Base-by-base conservation (phyloP, 441 rosid genomes). In the Corymbia calophylla region DNA sequence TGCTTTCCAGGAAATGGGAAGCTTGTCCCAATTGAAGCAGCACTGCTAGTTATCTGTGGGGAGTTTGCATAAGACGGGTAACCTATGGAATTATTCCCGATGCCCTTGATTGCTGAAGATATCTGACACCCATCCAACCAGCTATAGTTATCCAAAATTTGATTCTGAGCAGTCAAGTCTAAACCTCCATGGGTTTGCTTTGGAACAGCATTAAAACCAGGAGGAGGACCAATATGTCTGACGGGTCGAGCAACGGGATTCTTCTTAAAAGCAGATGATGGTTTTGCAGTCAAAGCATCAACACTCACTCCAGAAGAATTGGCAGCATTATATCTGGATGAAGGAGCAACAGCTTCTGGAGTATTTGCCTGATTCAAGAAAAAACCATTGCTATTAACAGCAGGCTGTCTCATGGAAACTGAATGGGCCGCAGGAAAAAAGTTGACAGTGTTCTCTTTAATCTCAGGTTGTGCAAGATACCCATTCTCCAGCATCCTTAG, bases 101-200 rank as follows among this genome's bases (percentile, higher is more conserved):
- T 85, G 91, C 92, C 92, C 88, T 89, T 94, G 19, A 92, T 87
- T 87, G 96, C 93, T 25, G 95, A 90, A 10, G 95, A 92, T 90
- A 95, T 85, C 91, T 96, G 96, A 94, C 97, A 96, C 55, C 99
- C 99, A 95, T 98, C 99, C 95, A 97, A 94, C 99, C 99, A 98
- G 92, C 98, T 96, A 93, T 98, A 98, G 92, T 98, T 98, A 95
- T 98, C 99, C 90, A 64, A 92, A 49, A 93, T 88, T 27, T 91
- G 90, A 93, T 91, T 92, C 80, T 90, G 95, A 55, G 87, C 87
- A 85, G 89, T 89, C 88, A 94, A 35, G 87, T 91, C 94, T 6
- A 93, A 89, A 91, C 93, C 93, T 89, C 93, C 98, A 87, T 77
- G 91, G 5, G 27, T 89, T 88, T 93, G 96, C 91, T 94, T 98